These are phyloP conservation scores for Apophysomyces sp. DNA, from an alignment of 371 early-diverging fungal genomes.

Conservation along the genomic window DNA sequence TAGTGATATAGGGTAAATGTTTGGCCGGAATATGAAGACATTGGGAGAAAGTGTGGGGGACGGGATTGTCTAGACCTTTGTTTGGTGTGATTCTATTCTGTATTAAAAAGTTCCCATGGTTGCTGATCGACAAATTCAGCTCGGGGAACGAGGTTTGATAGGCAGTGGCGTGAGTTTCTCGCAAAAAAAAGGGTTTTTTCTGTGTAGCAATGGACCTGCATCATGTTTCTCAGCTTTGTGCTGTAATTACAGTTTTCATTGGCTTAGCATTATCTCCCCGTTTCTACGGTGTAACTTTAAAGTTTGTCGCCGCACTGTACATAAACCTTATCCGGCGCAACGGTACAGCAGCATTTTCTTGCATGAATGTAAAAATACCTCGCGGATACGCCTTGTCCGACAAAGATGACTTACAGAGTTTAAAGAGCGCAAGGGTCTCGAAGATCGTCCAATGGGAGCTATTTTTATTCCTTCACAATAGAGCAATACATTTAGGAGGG, in stretches of 20 bases:
- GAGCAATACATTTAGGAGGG: background rate
- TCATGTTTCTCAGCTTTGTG: background rate
- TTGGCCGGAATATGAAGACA: too few relatives aligned
- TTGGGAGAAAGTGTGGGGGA: background rate
- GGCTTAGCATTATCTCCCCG: background rate
- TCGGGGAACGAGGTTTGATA: constrained; percentile 3
- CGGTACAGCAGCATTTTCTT: background rate
- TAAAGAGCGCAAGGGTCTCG: constrained; percentile 1
- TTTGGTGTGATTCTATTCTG: background rate
- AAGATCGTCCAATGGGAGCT: background rate
- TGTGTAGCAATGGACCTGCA: constrained; percentile 3
- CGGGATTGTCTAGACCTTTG: background rate
- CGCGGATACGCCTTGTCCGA: background rate
- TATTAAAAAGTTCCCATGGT: background rate
- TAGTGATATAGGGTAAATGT: too few relatives aligned
- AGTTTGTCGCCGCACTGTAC: background rate
- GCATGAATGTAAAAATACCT: constrained; percentile 3
- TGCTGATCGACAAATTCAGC: constrained; percentile 3
- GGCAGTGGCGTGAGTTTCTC: constrained; percentile 3
- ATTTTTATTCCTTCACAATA: background rate
- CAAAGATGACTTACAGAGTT: background rate
- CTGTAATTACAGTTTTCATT: background rate
- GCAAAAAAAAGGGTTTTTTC: background rate
- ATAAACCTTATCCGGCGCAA: constrained; percentile 1
- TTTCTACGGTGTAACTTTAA: background rate